Evolutionary conservation across 2,329 filamentous ascomycete genomes (phyloP).

Genomic region (Biscogniauxia marginata): DNA sequence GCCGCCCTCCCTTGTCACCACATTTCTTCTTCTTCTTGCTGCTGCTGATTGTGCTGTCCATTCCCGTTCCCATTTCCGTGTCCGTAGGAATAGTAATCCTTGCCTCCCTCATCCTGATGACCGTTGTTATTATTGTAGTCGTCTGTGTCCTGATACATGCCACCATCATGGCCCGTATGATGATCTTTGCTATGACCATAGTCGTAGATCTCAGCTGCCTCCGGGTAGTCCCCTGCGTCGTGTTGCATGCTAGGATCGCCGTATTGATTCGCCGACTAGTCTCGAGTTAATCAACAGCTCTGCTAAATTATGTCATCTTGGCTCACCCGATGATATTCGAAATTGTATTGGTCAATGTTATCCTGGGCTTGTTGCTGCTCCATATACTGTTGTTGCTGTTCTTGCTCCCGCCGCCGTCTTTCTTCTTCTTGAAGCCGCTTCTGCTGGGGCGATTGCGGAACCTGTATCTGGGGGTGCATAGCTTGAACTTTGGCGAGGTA

Average conservation of each 20-base stretch:
- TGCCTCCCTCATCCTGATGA: slow-evolving; percentile 19
- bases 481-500: slow-evolving; percentile 98
- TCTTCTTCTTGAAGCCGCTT: slow-evolving; percentile 54
- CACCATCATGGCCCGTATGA: slow-evolving; percentile 38
- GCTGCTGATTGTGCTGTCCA: slow-evolving; percentile 22
- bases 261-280: slow-evolving; percentile 46
- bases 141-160: slow-evolving; percentile 36
- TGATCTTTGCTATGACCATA: slow-evolving; percentile 46
- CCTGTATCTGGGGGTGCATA: slow-evolving; percentile 94
- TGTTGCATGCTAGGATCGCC: slow-evolving; percentile 43
- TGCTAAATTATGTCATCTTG: not conserved
- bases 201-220: slow-evolving; percentile 53
- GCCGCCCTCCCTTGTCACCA: slow-evolving; percentile 37
- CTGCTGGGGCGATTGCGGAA: slow-evolving; percentile 79
- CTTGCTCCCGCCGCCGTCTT: slow-evolving; percentile 48
- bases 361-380: slow-evolving; percentile 45
- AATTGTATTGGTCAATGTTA: slow-evolving; percentile 50
- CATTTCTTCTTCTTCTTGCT: slow-evolving; percentile 41
- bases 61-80: slow-evolving; percentile 27
- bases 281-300: slow-evolving; percentile 11
- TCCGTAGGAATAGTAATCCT: slow-evolving; percentile 30
- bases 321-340: slow-evolving; percentile 53
- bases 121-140: too few species aligned
- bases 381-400: slow-evolving; percentile 43
- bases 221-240: slow-evolving; percentile 48